phyloP scores from a whole-genome alignment of 225 moss, liverwort and hornwort genomes.

The Pleurozium schreberi region DNA sequence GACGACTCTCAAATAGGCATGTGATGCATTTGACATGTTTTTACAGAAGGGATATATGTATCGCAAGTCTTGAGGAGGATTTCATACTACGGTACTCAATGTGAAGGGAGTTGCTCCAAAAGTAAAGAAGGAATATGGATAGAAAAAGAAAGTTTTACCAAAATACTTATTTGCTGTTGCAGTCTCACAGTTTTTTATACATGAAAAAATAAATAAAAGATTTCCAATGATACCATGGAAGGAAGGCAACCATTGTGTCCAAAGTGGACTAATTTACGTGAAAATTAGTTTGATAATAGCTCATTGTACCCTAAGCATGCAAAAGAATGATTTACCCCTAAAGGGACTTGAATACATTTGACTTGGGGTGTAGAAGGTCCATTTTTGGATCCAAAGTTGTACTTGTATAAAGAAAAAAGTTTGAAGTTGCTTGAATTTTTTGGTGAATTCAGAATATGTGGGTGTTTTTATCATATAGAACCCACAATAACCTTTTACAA shows the following conservation, averaged over 20 bases:
- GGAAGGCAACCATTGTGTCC: not conserved
- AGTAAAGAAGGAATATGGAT: not conserved
- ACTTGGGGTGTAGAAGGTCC: not conserved
- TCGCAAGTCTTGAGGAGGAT: not conserved
- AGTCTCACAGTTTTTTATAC: not conserved
- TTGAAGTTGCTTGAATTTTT: not conserved
- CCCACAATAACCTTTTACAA: not conserved
- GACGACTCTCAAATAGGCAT: not conserved
- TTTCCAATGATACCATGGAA: fast-evolving
- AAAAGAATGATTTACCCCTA: not conserved
- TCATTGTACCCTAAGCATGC: not conserved
- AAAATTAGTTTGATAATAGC: not conserved
- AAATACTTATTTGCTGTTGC: not conserved
- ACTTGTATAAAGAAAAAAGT: not conserved
- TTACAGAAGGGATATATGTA: not conserved
- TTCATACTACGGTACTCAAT: not conserved
- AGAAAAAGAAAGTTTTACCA: not conserved
- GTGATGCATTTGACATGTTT: not conserved
- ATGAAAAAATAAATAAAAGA: not conserved
- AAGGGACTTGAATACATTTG: too few relatives aligned
- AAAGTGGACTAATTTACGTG: not conserved
- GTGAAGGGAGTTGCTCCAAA: too few relatives aligned
- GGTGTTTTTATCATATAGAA: not conserved
- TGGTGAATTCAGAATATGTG: not conserved
- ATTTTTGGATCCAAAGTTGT: not conserved